Evolutionary conservation across 495 filamentous ascomycete species (phyloP), one percentile per base, ranked within the genome.

Genomic region (Apodospora peruviana): DNA sequence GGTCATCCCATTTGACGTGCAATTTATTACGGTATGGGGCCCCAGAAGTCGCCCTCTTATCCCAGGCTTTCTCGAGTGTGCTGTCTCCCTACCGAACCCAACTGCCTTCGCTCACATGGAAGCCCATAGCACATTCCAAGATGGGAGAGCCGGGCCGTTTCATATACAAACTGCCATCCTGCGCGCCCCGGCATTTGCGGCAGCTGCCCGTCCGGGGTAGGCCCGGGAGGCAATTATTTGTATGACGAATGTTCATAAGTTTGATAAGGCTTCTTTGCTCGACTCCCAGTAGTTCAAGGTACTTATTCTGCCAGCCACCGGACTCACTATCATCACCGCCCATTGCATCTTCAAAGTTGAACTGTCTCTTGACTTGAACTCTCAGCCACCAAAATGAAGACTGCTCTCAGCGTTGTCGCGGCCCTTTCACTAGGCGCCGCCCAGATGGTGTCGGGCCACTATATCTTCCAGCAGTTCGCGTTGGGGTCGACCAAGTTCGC

Each of bases 391-490:
- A 50, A 45, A 23, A 74, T 70, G 68, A 72, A 67, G 66, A 53
- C 42, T 29, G 19, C 64, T 38, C 36, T 59, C 47, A 47, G 50
- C 34, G 20, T 66, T 52, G 23, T 64, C 42, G 57, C 62, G 18
- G 58, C 62, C n/a, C 56, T 66, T 19, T 57, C 61, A 2, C 56
- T 73, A n/a, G 61, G 60, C 43, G 63, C 53, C 1, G 55, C 65
- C 47, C 47, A 62, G 21, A 5, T 46, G 3, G 66, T 62, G 20
- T 67, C 67, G 5, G 69, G 53, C 3, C 69, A 74, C 52, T 74
- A 74, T 59, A 74, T 76, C 53, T 80, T 80, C 61, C 67, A 78
- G 45, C 56, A 70, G 20, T 51, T 80, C 36, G 63, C 64, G 2
- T 63, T 74, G 41, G 73, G 71, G n/a, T 67, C 62, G 10, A 55